Evolutionary conservation across 106 monocot genomes (phyloP).

Genomic region (Narthecium ossifragum): DNA sequence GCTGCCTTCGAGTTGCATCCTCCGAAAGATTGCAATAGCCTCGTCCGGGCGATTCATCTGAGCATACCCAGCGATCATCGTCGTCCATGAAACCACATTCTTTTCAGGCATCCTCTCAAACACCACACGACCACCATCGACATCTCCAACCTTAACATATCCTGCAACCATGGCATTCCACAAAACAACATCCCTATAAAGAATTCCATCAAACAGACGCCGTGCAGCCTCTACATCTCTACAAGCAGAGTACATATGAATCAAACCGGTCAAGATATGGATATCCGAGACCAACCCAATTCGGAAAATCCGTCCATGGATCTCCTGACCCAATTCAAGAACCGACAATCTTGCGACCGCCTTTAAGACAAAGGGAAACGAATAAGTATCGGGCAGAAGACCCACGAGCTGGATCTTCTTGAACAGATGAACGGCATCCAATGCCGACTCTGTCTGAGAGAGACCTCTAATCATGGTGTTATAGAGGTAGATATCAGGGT

Average conservation of each 20-base stretch:
- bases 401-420: conserved; percentile 26
- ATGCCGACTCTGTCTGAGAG: conserved; percentile 24
- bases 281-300: conserved; percentile 31
- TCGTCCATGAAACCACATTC: conserved; percentile 60
- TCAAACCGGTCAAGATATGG: conserved; percentile 37
- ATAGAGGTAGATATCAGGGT: conserved; percentile 34
- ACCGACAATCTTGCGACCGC: conserved; percentile 30
- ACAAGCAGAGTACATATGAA: conserved; percentile 36
- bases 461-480: conserved; percentile 58
- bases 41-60: conserved; percentile 36
- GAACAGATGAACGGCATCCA: conserved; percentile 38
- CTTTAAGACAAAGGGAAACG: conserved; percentile 60
- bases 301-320: conserved; percentile 38
- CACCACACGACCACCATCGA: conserved; percentile 23
- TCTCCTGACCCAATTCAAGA: conserved; percentile 22
- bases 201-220: conserved; percentile 51
- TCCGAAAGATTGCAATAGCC: conserved; percentile 43
- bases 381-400: conserved; percentile 53
- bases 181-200: conserved; percentile 30
- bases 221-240: conserved; percentile 25
- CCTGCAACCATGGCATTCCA: conserved; percentile 79
- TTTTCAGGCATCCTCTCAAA: conserved; percentile 47
- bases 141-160: conserved; percentile 36
- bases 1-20: conserved; percentile 52
- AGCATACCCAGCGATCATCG: conserved; percentile 46